These are phyloP conservation scores for Moesziomyces antarcticus DNA, from an alignment of 1,284 basidiomycete genomes.

Conservation along the genomic window DNA sequence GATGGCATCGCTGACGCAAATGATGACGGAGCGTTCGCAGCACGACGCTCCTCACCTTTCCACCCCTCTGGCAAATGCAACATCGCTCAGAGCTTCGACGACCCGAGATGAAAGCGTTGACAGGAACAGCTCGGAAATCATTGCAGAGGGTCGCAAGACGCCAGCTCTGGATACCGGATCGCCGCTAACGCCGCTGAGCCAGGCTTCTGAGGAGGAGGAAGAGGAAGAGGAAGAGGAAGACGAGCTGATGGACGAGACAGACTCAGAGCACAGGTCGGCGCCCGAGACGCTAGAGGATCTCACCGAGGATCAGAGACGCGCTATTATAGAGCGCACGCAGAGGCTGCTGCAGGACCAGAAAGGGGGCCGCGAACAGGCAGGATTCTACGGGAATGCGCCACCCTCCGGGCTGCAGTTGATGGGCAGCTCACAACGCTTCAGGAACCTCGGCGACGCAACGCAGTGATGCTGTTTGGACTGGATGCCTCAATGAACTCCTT, in stretches of 20 bases:
- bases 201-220: not conserved
- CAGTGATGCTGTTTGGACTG: too few relatives aligned
- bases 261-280: not conserved
- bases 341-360: not conserved
- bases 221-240: conserved; percentile 3
- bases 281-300: conserved; percentile 1
- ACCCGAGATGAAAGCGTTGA: not conserved
- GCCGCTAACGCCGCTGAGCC: conserved; percentile 13
- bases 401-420: too few relatives aligned
- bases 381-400: too few relatives aligned
- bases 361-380: too few relatives aligned
- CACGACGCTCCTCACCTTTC: too few relatives aligned
- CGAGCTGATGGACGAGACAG: conserved; percentile 12
- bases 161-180: conserved; percentile 10
- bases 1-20: too few relatives aligned
- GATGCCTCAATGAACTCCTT: too few relatives aligned
- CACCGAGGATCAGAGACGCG: not conserved
- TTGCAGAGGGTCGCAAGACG: too few relatives aligned
- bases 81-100: not conserved
- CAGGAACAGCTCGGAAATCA: not conserved
- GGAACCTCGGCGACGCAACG: too few relatives aligned
- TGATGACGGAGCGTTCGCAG: too few relatives aligned
- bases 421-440: too few relatives aligned
- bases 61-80: not conserved
- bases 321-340: not conserved